These are phyloP conservation scores for Schizothecium vesticola DNA, from an alignment of 495 filamentous ascomycete genomes.

Conservation along the genomic window DNA sequence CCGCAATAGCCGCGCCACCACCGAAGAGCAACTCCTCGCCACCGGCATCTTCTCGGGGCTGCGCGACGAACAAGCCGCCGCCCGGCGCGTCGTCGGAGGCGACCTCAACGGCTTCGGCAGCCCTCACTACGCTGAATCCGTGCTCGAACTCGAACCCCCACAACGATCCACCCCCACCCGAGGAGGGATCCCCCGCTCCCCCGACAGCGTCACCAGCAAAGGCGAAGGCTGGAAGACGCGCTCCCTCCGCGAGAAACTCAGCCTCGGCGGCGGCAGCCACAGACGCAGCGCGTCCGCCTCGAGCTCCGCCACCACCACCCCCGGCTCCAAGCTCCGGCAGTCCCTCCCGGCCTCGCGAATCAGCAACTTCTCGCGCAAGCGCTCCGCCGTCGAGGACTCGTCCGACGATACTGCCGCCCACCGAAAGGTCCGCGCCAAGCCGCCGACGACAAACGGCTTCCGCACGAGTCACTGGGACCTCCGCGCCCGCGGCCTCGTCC, in stretches of 20 bases:
- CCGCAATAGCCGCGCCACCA: slow-evolving; percentile 2
- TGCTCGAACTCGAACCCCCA: slow-evolving; percentile 21
- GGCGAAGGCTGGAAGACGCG: slow-evolving; percentile 28
- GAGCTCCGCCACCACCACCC: slow-evolving; percentile 15
- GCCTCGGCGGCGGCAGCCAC: slow-evolving; percentile 11
- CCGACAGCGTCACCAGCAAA: slow-evolving; percentile 17
- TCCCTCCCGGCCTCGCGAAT: slow-evolving; percentile 14
- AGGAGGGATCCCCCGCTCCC: not conserved
- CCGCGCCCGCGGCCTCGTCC: slow-evolving; percentile 37
- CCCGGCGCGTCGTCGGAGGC: slow-evolving; percentile 24
- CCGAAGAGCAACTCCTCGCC: slow-evolving; percentile 40
- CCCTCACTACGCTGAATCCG: slow-evolving; percentile 14
- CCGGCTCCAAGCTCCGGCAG: slow-evolving; percentile 15
- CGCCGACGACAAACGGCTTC: slow-evolving; percentile 6
- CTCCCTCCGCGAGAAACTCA: slow-evolving; percentile 28
- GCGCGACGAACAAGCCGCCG: slow-evolving; percentile 31
- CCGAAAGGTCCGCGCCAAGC: slow-evolving; percentile 16
- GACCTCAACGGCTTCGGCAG: not conserved
- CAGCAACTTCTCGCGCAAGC: slow-evolving; percentile 26
- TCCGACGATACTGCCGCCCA: slow-evolving; percentile 9
- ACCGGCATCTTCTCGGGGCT: slow-evolving; percentile 38
- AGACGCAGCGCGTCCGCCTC: slow-evolving; percentile 23
- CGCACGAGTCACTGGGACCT: slow-evolving; percentile 37
- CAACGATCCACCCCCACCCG: not conserved
- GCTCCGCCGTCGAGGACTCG: slow-evolving; percentile 17